These are phyloP conservation scores for Globisporangium nunn DNA, from an alignment of 352 stramenopile genomes.

Conservation along the genomic window DNA sequence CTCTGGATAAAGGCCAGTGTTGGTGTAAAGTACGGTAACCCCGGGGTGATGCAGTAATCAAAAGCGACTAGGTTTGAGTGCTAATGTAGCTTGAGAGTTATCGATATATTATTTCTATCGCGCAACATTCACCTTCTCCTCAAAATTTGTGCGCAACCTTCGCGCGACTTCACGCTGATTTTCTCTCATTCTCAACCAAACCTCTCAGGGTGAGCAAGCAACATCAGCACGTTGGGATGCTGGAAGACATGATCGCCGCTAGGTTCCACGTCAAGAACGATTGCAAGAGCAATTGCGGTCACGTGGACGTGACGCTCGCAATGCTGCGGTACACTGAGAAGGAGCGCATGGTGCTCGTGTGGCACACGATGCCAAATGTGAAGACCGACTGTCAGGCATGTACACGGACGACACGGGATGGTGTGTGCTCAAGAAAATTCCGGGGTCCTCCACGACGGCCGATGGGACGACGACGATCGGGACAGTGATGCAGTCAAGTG, in stretches of 20 bases:
- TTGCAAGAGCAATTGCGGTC: conserved; percentile 15
- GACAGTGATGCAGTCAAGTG: conserved; percentile 13
- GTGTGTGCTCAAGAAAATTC: conserved; percentile 29
- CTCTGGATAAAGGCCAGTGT: too few species aligned
- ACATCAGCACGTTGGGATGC: conserved; percentile 11
- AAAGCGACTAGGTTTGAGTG: too few species aligned
- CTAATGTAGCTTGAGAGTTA: too few species aligned
- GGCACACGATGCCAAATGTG: conserved; percentile 32
- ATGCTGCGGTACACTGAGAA: conserved; percentile 38
- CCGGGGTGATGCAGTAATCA: too few species aligned
- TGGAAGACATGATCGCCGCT: conserved; percentile 32
- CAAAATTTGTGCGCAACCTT: too few species aligned
- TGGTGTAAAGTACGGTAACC: too few species aligned
- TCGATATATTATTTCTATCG: too few species aligned
- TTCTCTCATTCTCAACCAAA: too few species aligned
- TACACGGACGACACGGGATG: conserved; percentile 63
- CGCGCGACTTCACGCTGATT: too few species aligned
- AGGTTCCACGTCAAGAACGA: conserved; percentile 28
- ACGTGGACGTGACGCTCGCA: conserved; percentile 34
- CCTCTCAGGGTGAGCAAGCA: conserved; percentile 21
- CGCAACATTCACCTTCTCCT: too few species aligned
- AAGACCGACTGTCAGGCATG: conserved; percentile 30
- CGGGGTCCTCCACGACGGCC: not conserved
- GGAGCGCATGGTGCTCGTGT: conserved; percentile 47
- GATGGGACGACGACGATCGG: conserved; percentile 2